Conservation (phyloP, 2,329 filamentous ascomycete genomes). For the Venturia oleaginea region DNA sequence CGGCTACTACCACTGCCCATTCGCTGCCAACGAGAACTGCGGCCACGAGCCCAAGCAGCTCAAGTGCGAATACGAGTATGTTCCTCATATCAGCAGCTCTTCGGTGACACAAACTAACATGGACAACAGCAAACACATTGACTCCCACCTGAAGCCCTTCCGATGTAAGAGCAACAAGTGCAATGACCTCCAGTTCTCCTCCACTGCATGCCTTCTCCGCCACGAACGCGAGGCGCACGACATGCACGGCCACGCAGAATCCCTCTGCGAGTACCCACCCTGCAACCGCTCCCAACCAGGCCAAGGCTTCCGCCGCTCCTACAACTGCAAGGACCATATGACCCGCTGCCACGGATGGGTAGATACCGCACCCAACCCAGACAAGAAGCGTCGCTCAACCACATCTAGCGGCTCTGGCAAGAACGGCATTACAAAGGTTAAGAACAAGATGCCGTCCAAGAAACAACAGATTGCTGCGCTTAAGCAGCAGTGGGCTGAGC, state of each 20-base stretch:
- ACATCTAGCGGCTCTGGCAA: not conserved
- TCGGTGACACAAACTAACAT: conserved; percentile 11
- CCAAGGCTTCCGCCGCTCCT: conserved; percentile 87
- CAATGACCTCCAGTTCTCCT: conserved; percentile 82
- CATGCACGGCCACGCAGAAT: conserved; percentile 90
- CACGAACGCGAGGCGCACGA: conserved; percentile 94
- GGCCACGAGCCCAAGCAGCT: conserved; percentile 90
- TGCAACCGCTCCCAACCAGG: conserved; percentile 76
- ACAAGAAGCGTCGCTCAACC: conserved; percentile 10
- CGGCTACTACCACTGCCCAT: conserved; percentile 90
- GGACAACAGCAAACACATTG: conserved; percentile 75
- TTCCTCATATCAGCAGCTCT: conserved; percentile 5
- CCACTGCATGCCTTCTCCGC: conserved; percentile 85
- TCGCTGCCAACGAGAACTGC: conserved; percentile 64
- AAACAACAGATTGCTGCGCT: conserved; percentile 9
- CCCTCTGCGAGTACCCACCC: conserved; percentile 77
- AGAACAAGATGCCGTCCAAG: conserved; percentile 1
- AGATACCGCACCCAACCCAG: not conserved
- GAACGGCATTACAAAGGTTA: not conserved
- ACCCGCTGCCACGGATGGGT: conserved; percentile 70
- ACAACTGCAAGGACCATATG: conserved; percentile 97
- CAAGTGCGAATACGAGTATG: conserved; percentile 99
- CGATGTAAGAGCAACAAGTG: conserved; percentile 81
- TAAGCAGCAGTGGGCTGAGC: conserved; percentile 5
- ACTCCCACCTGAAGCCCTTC: conserved; percentile 94